Base-by-base conservation (phyloP, 2,329 filamentous ascomycete genomes). In the Lachnum nothofagi region DNA sequence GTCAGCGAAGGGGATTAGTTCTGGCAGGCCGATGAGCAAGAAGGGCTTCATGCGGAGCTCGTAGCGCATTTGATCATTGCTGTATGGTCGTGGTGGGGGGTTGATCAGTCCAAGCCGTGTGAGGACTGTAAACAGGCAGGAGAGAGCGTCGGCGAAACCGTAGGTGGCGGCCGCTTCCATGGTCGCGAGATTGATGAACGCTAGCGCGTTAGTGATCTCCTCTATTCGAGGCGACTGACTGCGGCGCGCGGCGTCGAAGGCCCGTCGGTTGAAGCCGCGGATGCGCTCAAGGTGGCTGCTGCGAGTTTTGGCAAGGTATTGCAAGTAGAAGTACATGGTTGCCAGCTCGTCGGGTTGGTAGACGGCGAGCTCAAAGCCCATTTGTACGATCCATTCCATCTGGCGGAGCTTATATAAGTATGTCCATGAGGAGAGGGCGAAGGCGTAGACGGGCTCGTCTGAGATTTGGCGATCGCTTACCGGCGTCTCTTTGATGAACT, bases 351-450 rank as follows among this genome's bases (percentile, higher is more conserved):
- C 86, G 0, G 82, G 77, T 45, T 91, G 83, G 67, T 97, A 97
- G 8, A 95, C 80, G 37, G 91, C 85, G 10, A 96, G 82, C 68
- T 98, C 93, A 66, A 98, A 97, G 10, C 94, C 93, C 25, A 96
- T 80, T 63, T 96, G 87, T 14, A 96, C 77, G 39, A 94, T 85
- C 74, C 83, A 86, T 64, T 91, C 85, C 77, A 96, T 88, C 61
- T 91, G 81, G 24, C 79, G 80, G n/a, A 96, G 76, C 67, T 96
- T 97, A 68, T 95, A 88, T 51, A 91, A 79, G 60, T 91, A 94
- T 0, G 84, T 80, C 93, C 93, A 98, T 3, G 86, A 90, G 1
- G 87, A 89, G 0, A 97, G 74, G 0, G 89, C 83, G 44, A 87
- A 85, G 0, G 83, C 76, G 63, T 80, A 84, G 1, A 80, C 76